These are phyloP conservation scores for Creolimax fragrantissima DNA, from an alignment of 78 protist species.

Conservation along the genomic window DNA sequence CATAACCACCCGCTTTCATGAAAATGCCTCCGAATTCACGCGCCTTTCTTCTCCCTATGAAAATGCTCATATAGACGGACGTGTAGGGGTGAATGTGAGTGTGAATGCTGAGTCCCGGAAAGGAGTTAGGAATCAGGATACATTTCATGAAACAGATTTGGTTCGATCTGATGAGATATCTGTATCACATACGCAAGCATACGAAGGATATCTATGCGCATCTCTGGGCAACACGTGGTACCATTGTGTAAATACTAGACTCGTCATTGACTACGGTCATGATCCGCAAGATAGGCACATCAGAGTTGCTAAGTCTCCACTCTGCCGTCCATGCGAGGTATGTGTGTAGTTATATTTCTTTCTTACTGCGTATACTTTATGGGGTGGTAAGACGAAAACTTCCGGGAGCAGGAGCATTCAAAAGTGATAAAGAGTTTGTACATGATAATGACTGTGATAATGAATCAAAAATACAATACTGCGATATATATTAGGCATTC, in stretches of 20 bases:
- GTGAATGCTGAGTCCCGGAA: not conserved
- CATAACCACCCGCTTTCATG: not conserved
- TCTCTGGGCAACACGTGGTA: constrained; percentile 2
- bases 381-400: no score
- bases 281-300: not conserved
- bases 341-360: not conserved
- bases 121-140: no score
- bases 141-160: no score
- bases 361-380: no score
- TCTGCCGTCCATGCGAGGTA: not conserved
- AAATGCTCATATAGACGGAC: not conserved
- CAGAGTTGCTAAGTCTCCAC: constrained; percentile 1
- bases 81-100: not conserved
- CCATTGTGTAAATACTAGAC: not conserved
- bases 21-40: not conserved
- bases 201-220: not conserved
- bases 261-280: not conserved
- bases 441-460: no score
- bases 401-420: no score
- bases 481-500: no score
- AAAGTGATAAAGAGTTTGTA: no score
- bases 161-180: no score
- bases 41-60: not conserved
- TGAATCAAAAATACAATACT: no score
- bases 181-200: not conserved